These are phyloP conservation scores for Trichopus zeylanicus DNA, from an alignment of 116 monocot genomes.

Conservation along the genomic window DNA sequence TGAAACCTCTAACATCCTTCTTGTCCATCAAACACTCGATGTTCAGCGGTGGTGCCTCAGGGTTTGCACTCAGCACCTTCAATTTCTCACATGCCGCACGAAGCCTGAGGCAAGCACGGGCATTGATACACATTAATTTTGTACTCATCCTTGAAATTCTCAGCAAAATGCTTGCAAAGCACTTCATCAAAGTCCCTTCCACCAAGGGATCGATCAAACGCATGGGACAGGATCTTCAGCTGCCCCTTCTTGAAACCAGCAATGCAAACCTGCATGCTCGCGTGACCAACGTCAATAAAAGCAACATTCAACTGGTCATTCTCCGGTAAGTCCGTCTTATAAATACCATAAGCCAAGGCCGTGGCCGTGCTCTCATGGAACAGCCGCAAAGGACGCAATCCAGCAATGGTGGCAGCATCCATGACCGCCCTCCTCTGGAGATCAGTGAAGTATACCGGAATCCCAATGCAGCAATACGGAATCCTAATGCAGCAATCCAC, in stretches of 20 bases:
- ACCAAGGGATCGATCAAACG: constrained; percentile 59
- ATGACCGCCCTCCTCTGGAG: constrained; percentile 65
- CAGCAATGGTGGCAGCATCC: constrained; percentile 69
- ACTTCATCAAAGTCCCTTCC: constrained; percentile 90
- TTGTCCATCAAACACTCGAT: constrained; percentile 87
- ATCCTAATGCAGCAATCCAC: no score
- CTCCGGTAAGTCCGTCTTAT: constrained; percentile 80
- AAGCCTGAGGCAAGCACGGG: constrained; percentile 54
- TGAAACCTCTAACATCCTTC: constrained; percentile 70
- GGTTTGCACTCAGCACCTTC: constrained; percentile 81
- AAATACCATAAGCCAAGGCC: constrained; percentile 80
- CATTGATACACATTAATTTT: constrained; percentile 65
- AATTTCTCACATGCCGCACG: constrained; percentile 72
- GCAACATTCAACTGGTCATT: constrained; percentile 65
- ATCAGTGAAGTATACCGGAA: constrained; percentile 81
- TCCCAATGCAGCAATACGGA: constrained; percentile 92
- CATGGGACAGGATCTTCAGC: constrained; percentile 55
- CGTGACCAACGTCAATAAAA: constrained; percentile 81
- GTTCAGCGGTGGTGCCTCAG: constrained; percentile 66
- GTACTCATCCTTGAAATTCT: constrained; percentile 64
- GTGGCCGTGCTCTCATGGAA: constrained; percentile 83
- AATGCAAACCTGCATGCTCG: constrained; percentile 84
- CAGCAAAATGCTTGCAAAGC: constrained; percentile 61
- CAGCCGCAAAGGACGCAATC: constrained; percentile 60
- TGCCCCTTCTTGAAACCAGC: constrained; percentile 78